Conservation (phyloP, 352 stramenopile genomes). For the Globisporangium radiosum region DNA sequence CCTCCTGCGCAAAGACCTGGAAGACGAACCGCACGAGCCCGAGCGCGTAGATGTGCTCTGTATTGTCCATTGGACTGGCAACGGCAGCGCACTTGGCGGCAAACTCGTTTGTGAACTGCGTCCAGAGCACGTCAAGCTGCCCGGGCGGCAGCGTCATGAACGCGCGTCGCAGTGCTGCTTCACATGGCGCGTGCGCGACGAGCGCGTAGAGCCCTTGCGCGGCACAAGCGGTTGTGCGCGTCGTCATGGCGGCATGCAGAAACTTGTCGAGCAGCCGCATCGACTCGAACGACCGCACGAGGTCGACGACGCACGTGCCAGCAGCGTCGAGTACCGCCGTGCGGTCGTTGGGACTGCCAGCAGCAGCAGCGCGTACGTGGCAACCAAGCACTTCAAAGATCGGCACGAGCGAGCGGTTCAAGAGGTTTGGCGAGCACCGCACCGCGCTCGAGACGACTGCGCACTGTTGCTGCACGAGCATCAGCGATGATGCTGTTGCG, state of each 20-base stretch:
- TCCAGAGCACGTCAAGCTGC: constrained; percentile 77
- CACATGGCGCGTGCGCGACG: constrained; percentile 34
- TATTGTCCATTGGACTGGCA: neutral
- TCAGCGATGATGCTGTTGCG: neutral
- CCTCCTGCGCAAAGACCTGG: constrained; percentile 69
- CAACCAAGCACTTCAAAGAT: constrained; percentile 58
- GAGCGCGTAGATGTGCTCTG: constrained; percentile 17
- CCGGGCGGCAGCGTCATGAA: constrained; percentile 68
- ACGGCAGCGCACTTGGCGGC: constrained; percentile 12
- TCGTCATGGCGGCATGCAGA: constrained; percentile 27
- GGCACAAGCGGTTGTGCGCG: constrained; percentile 8
- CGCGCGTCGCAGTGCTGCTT: constrained; percentile 47
- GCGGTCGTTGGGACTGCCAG: neutral
- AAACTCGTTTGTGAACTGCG: constrained; percentile 50
- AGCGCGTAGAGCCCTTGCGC: constrained; percentile 42
- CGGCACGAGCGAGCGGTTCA: constrained; percentile 47
- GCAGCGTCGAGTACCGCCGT: constrained; percentile 5
- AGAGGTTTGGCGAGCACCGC: constrained; percentile 68
- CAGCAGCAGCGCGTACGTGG: constrained; percentile 6
- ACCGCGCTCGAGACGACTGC: constrained; percentile 54
- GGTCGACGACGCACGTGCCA: constrained; percentile 39
- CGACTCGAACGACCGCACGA: constrained; percentile 74
- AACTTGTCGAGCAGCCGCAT: constrained; percentile 79
- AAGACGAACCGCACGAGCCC: constrained; percentile 66
- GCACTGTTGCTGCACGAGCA: constrained; percentile 25